Conservation (phyloP, 306 rosid genomes). For the Abrus pulchellus region DNA sequence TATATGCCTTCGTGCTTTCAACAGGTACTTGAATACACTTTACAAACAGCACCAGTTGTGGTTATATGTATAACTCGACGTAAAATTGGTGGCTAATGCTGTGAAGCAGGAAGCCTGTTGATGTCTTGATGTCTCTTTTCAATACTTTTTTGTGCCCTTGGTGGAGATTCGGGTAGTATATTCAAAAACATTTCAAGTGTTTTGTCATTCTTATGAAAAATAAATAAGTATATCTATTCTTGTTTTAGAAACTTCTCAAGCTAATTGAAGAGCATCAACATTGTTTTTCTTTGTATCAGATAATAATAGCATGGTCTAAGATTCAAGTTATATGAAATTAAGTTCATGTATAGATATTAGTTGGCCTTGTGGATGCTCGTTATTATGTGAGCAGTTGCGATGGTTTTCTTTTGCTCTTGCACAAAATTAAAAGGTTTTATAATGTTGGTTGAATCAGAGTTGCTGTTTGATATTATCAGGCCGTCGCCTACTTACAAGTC, state of each 20-base stretch:
- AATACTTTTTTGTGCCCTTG: conserved; percentile 18
- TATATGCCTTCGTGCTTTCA: not conserved
- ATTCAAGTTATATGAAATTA: not conserved
- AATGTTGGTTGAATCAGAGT: not conserved
- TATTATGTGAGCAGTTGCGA: conserved; percentile 10
- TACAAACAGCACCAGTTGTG: conserved; percentile 28
- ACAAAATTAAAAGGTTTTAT: not conserved
- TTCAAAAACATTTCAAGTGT: not conserved
- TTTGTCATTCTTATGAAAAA: not conserved
- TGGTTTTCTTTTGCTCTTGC: not conserved
- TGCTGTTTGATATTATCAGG: not conserved
- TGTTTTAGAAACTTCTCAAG: conserved; percentile 2
- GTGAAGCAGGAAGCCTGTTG: conserved; percentile 46
- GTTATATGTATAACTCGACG: conserved; percentile 4
- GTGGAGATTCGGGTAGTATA: conserved; percentile 12
- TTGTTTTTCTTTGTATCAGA: conserved; percentile 33
- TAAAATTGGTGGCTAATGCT: conserved; percentile 41
- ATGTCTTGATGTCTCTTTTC: not conserved
- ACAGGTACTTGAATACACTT: conserved; percentile 50
- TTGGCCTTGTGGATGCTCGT: not conserved
- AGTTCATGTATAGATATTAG: conserved; percentile 22
- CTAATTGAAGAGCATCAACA: conserved; percentile 11
- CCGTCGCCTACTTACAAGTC: not conserved
- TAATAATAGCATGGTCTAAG: conserved; percentile 11
- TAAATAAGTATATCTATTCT: conserved; percentile 28